Base-by-base conservation (phyloP, 129 eudicot species). In the Flaveria sonorensis region DNA sequence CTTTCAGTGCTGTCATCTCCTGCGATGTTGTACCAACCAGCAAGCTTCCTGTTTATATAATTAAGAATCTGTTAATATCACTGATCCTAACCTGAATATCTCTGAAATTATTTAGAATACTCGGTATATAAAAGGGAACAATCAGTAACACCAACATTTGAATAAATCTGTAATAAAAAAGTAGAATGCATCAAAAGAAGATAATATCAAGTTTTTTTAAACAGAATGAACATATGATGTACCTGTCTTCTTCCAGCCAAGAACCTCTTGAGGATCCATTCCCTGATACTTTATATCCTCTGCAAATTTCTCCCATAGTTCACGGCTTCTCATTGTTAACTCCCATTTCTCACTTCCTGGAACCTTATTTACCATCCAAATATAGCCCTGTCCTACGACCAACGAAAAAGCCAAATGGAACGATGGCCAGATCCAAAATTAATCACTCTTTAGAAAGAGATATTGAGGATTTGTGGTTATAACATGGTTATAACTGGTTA, bases 241-340 rank as follows among this genome's bases (percentile, higher is more conserved):
- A 90, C 99, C 99, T 66, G 99, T 91, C 80, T 86, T 88, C 72
- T 83, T 91, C 99, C 99, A 95, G 48, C 99, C 99, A 67, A 95
- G 88, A 47, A 70, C 60, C 50, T 81, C 81, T 53, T 80, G 48
- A 79, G 99, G 97, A 89, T 89, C 92, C 83, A 81, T 19, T 23
- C 96, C 97, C 72, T 87, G 90, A 51, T 76, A 45, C 68, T 71
- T 75, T 10, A 95, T 28, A 73, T 73, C 80, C 52, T 82, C 84
- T 0, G 92, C 92, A 30, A 95, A 83, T 14, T 52, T 76, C 84
- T 87, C 90, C 99, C 99, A 95, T 52, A 95, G 73, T 26, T 82
- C 56, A 61, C 89, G 94, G 83, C 99, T 88, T 89, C 99, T 87
- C 85, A 77, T 53, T 63, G 89, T 85, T 40, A 95, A 83, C 77